Conservation (phyloP, 2,329 filamentous ascomycete genomes). For the Thelonectria rubi region DNA sequence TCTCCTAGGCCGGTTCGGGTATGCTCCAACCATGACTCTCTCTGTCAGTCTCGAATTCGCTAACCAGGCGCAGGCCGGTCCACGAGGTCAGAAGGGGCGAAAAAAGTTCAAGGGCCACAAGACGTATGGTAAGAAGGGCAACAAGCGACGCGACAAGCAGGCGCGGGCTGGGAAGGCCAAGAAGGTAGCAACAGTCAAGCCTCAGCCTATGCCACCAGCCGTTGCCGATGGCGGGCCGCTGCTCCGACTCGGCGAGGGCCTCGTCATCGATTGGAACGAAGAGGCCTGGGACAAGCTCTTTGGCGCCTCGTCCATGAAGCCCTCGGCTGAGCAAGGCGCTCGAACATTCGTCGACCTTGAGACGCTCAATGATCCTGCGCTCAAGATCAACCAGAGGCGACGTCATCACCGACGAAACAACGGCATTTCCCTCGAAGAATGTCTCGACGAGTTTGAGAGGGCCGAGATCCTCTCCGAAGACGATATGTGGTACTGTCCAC, state of each 20-base stretch:
- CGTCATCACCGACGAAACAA: constrained; percentile 65
- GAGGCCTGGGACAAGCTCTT: constrained; percentile 79
- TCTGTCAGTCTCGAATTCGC: neutral
- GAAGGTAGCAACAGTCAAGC: constrained; percentile 45
- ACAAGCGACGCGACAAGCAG: constrained; percentile 59
- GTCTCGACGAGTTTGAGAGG: constrained; percentile 92
- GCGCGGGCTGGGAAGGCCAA: constrained; percentile 49
- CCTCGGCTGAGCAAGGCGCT: constrained; percentile 63
- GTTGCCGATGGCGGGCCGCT: constrained; percentile 66
- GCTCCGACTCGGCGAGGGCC: constrained; percentile 81
- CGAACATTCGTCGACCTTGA: constrained; percentile 65
- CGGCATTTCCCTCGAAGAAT: constrained; percentile 88
- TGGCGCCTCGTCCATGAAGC: constrained; percentile 48
- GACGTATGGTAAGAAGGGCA: constrained; percentile 59
- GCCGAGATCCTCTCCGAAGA: constrained; percentile 93
- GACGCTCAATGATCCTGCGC: constrained; percentile 67
- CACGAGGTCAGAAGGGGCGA: constrained; percentile 48
- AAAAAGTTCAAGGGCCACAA: constrained; percentile 59
- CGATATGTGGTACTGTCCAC: constrained; percentile 97
- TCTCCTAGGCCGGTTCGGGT: constrained; percentile 40
- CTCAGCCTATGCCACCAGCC: constrained; percentile 50
- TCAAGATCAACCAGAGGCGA: constrained; percentile 69
- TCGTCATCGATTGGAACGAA: constrained; percentile 86
- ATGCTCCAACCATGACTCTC: constrained; percentile 21
- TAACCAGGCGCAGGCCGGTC: constrained; percentile 24